Evolutionary conservation across 768 basidiomycete genomes (phyloP).

Genomic region (Xerocomus potaroensis): DNA sequence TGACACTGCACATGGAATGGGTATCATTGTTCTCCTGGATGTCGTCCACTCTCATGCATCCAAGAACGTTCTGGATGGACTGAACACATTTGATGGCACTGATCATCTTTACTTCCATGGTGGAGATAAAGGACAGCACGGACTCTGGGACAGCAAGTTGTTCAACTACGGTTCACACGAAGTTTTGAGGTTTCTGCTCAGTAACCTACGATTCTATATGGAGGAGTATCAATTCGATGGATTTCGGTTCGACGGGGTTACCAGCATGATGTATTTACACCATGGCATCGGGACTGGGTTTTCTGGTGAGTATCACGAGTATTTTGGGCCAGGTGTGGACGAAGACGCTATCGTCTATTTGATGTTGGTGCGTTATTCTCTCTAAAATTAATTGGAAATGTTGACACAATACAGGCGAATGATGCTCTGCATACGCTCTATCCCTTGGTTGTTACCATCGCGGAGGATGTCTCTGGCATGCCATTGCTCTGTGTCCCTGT

Average conservation of each 20-base stretch:
- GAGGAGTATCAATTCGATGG: slow-evolving; percentile 96
- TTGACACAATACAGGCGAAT: slow-evolving; percentile 67
- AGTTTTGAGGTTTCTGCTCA: slow-evolving; percentile 90
- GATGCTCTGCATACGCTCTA: slow-evolving; percentile 80
- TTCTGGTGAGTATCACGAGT: slow-evolving; percentile 97
- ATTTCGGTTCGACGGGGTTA: slow-evolving; percentile 98
- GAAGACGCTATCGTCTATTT: slow-evolving; percentile 90
- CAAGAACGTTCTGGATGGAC: slow-evolving; percentile 94
- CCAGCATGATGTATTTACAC: slow-evolving; percentile 98
- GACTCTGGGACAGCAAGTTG: slow-evolving; percentile 95
- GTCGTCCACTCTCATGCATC: slow-evolving; percentile 98
- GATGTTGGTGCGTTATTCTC: slow-evolving; percentile 73
- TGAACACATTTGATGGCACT: slow-evolving; percentile 95
- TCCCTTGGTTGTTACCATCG: slow-evolving; percentile 83
- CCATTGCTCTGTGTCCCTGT: slow-evolving; percentile 85
- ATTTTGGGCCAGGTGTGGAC: slow-evolving; percentile 85
- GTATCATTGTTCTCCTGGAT: slow-evolving; percentile 89
- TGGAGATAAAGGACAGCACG: slow-evolving; percentile 85
- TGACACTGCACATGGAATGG: slow-evolving; percentile 92
- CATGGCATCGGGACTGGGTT: slow-evolving; percentile 98
- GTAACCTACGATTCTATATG: slow-evolving; percentile 93
- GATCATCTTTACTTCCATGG: slow-evolving; percentile 98
- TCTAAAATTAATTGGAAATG: background rate
- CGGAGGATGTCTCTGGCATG: slow-evolving; percentile 99
- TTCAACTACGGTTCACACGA: slow-evolving; percentile 98